These are phyloP conservation scores for Rhynchospora tenuis DNA, from an alignment of 176 grass and related monocot species.

Conservation along the genomic window DNA sequence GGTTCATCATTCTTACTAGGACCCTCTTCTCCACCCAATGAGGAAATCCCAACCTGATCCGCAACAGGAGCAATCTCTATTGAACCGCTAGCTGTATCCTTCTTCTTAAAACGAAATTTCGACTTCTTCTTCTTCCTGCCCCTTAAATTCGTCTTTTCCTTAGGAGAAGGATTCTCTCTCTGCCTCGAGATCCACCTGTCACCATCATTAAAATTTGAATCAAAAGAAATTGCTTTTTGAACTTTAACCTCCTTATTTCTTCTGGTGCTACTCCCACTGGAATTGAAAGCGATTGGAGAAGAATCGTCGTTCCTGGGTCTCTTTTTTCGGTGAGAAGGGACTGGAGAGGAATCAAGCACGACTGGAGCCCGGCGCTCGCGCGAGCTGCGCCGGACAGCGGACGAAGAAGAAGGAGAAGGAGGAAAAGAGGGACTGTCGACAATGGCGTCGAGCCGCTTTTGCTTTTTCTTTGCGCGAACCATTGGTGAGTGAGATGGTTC, in stretches of 20 bases:
- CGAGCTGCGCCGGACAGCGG: slow-evolving; percentile 58
- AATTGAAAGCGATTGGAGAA: slow-evolving; percentile 4
- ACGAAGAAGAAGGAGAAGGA: slow-evolving; percentile 27
- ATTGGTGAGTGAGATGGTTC: neutral
- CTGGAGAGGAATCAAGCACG: slow-evolving; percentile 72
- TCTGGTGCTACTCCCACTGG: slow-evolving; percentile 37
- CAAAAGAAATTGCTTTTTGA: slow-evolving; percentile 26
- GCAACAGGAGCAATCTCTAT: slow-evolving; percentile 18
- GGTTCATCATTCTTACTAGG: slow-evolving; percentile 15
- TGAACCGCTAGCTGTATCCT: neutral
- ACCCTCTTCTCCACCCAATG: slow-evolving; percentile 26
- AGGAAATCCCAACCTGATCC: slow-evolving; percentile 5
- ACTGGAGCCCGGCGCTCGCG: slow-evolving; percentile 63
- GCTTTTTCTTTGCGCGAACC: slow-evolving; percentile 53
- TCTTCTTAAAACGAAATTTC: slow-evolving; percentile 22
- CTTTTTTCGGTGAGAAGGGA: slow-evolving; percentile 51
- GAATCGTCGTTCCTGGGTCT: slow-evolving; percentile 31
- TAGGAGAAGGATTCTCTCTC: slow-evolving; percentile 66
- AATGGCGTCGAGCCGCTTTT: slow-evolving; percentile 91
- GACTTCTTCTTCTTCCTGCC: slow-evolving; percentile 30
- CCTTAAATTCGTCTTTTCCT: slow-evolving; percentile 41
- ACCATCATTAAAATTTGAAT: slow-evolving; percentile 26
- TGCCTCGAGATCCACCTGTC: slow-evolving; percentile 52
- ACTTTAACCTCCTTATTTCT: slow-evolving; percentile 17
- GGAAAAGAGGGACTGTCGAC: slow-evolving; percentile 33